These are phyloP conservation scores for Calamus simplicifolius DNA, from an alignment of 176 grass and related monocot genomes.

Conservation along the genomic window DNA sequence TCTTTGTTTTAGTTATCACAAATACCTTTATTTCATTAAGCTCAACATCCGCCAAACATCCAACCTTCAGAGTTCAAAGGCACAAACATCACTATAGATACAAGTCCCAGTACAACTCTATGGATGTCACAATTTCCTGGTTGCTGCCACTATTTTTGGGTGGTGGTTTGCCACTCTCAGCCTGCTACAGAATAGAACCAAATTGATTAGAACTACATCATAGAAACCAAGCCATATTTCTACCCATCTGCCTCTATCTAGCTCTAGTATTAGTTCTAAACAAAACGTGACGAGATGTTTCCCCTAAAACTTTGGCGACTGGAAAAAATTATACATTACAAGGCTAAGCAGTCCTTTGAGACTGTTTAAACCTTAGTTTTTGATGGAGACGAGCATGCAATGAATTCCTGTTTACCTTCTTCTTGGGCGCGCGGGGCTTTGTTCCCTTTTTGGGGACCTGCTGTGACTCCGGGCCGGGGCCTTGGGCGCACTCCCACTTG, in stretches of 20 bases:
- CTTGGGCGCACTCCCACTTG: too few species aligned
- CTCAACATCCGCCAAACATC: too few species aligned
- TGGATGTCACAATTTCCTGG: conserved; percentile 1
- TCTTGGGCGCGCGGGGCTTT: conserved; percentile 64
- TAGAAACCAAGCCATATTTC: background rate
- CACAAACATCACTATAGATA: background rate
- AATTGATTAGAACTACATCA: background rate
- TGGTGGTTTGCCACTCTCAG: conserved; percentile 43
- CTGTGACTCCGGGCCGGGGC: conserved; percentile 18
- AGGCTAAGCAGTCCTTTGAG: too few species aligned
- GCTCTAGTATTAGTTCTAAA: background rate
- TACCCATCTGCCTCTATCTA: background rate
- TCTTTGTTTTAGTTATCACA: too few species aligned
- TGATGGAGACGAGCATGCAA: too few species aligned
- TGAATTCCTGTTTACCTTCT: conserved; percentile 42
- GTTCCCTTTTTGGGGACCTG: conserved; percentile 65
- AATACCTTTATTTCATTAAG: too few species aligned
- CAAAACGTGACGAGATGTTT: background rate
- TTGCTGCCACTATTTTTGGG: conserved; percentile 33
- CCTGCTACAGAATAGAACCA: conserved; percentile 26
- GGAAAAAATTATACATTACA: too few species aligned
- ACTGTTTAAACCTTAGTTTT: too few species aligned
- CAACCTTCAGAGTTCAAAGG: too few species aligned
- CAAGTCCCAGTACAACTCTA: conserved; percentile 1
- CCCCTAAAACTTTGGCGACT: background rate